Evolutionary conservation across 495 filamentous ascomycete species (phyloP), one percentile per base, ranked within the genome.

Genomic region (Penicillium soppii): DNA sequence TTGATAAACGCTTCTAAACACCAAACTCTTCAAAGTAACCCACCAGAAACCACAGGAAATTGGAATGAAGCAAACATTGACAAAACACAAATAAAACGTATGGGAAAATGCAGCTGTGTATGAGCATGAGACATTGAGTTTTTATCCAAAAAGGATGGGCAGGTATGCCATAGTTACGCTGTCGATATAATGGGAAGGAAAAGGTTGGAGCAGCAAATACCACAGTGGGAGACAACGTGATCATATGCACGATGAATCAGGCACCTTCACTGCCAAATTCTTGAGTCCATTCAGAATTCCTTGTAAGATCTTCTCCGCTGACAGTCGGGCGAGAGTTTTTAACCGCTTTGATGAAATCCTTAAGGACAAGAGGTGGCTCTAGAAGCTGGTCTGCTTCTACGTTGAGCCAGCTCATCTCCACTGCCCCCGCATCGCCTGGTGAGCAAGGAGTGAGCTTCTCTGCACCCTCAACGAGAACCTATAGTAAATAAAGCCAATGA

Each of bases 211-310:
- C 39, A n/a, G 19, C 23, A 9, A 10, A 38, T 10, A 21, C 19
- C 17, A 39, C 35, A 32, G 17, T 19, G 23, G 33, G 23, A 53
- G 35, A 35, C 36, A 15, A 42, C 23, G 36, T 5, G 27, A 36
- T 29, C 21, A 50, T 32, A 38, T 40, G 41, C 17, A 26, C 17
- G 21, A 35, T 10, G 30, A 47, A 44, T 70, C 57, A 82, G 22
- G 81, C 80, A 15, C 92, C 94, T 65, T 99, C 94, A 65, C 92
- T 97, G 48, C 94, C 94, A 72, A 97, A 99, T 71, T 97, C 92
- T 59, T 84, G 75, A 2, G 94, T 99, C 94, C 94, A 99, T 37
- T 97, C 91, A 53, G 88, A 77, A 69, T 92, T 97, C 54, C 82
- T 78, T 54, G 81, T 76, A 27, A 97, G 79, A 69, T 99, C 94